phyloP scores from a whole-genome alignment of 1,284 basidiomycete genomes.

The Sporisorium scitamineum region DNA sequence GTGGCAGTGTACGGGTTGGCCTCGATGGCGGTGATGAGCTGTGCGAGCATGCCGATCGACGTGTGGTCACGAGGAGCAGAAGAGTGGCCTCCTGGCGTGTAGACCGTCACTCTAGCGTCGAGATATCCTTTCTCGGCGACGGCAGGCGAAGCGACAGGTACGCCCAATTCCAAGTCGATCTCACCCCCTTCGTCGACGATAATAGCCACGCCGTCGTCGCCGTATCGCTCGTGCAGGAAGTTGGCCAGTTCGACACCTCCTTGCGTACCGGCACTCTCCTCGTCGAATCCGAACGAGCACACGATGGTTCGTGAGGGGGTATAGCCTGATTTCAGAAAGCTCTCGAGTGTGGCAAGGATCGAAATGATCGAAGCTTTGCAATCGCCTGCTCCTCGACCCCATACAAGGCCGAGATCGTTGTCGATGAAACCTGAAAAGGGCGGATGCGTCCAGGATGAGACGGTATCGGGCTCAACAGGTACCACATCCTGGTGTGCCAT shows the following conservation, averaged over 20 bases:
- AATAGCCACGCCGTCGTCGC: constrained; percentile 54
- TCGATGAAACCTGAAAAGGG: constrained; percentile 73
- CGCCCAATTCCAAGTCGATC: constrained; percentile 42
- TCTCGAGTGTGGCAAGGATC: constrained; percentile 72
- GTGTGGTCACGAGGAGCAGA: constrained; percentile 74
- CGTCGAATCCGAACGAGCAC: constrained; percentile 78
- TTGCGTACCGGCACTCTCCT: constrained; percentile 72
- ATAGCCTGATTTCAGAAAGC: constrained; percentile 70
- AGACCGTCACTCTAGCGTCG: constrained; percentile 50
- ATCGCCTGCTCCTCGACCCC: constrained; percentile 70
- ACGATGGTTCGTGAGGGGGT: constrained; percentile 72
- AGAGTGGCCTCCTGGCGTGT: constrained; percentile 77
- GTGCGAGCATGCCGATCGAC: constrained; percentile 77
- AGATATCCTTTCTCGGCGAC: constrained; percentile 78
- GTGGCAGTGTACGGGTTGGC: constrained; percentile 71
- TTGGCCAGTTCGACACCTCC: constrained; percentile 57
- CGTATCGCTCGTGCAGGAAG: constrained; percentile 51
- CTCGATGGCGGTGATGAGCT: constrained; percentile 75
- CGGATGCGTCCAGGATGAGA: constrained; percentile 72
- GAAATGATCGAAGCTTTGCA: constrained; percentile 71
- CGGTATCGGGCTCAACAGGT: constrained; percentile 72
- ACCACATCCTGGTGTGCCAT: constrained; percentile 77
- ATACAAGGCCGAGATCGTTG: constrained; percentile 71
- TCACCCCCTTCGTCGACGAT: constrained; percentile 63
- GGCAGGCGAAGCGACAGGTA: constrained; percentile 70